These are phyloP conservation scores for Aspergillus alliaceus DNA, from an alignment of 2,329 filamentous ascomycete genomes.

Conservation along the genomic window DNA sequence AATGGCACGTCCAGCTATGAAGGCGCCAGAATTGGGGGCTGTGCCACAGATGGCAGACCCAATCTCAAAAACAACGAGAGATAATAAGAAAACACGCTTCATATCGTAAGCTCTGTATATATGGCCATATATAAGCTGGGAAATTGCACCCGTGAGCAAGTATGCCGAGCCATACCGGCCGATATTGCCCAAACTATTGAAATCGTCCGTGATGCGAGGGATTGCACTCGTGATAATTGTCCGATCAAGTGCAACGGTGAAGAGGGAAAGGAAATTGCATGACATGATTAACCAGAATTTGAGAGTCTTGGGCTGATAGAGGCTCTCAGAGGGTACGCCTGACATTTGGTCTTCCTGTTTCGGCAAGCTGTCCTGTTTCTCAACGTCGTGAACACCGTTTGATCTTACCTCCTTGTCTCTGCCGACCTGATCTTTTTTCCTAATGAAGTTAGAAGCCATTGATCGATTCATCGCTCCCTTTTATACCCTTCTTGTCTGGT, in stretches of 20 bases:
- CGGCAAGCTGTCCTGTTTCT: neutral
- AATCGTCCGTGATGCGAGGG: slow-evolving; percentile 36
- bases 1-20: slow-evolving; percentile 11
- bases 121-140: slow-evolving; percentile 37
- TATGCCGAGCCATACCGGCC: slow-evolving; percentile 39
- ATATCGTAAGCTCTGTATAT: neutral
- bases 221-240: slow-evolving; percentile 37
- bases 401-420: neutral
- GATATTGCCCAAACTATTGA: slow-evolving; percentile 35
- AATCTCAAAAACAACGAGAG: slow-evolving; percentile 1
- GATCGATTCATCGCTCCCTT: neutral
- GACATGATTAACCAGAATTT: neutral
- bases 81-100: neutral
- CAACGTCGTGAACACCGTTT: neutral
- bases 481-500: too few species aligned
- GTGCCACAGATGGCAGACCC: slow-evolving; percentile 9
- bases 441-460: neutral
- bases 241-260: slow-evolving; percentile 1
- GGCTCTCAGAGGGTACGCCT: neutral
- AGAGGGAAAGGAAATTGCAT: neutral
- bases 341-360: neutral
- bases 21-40: neutral
- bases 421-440: neutral
- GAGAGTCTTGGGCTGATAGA: neutral
- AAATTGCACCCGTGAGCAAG: slow-evolving; percentile 28